Conservation (phyloP, 2,329 filamentous ascomycete species). For the Cercospora beticola region DNA sequence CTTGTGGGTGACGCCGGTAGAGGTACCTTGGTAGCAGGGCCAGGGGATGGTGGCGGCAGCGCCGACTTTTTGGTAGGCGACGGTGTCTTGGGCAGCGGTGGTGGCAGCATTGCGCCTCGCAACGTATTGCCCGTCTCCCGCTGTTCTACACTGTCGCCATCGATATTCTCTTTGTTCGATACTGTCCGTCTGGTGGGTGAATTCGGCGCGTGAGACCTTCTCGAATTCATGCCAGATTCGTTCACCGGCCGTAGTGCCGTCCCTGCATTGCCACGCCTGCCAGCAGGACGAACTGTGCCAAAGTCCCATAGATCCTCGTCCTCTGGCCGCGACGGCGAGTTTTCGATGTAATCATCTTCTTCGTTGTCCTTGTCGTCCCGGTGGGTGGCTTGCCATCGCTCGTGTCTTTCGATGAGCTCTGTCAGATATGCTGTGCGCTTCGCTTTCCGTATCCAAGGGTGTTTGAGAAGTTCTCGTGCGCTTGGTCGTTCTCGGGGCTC, state of each 20-base stretch:
- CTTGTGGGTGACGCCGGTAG: constrained; percentile 50
- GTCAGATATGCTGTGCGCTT: constrained; percentile 97
- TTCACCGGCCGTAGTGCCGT: constrained; percentile 71
- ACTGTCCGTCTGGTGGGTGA: constrained; percentile 38
- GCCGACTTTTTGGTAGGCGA: constrained; percentile 45
- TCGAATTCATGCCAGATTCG: constrained; percentile 75
- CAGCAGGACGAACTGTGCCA: constrained; percentile 84
- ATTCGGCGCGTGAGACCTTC: constrained; percentile 49
- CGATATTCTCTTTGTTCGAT: constrained; percentile 39
- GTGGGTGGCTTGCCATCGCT: constrained; percentile 80
- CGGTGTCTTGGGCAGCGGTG: constrained; percentile 40
- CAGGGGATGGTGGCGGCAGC: constrained; percentile 39
- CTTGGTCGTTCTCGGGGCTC: constrained; percentile 87
- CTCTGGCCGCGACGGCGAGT: constrained; percentile 48
- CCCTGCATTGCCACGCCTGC: constrained; percentile 54
- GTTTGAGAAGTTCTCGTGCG: constrained; percentile 81
- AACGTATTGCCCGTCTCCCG: constrained; percentile 16
- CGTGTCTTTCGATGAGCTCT: constrained; percentile 88
- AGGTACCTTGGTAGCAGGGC: constrained; percentile 45
- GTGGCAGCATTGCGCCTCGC: constrained; percentile 36
- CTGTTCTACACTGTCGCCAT: constrained; percentile 39
- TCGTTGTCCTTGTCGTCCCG: constrained; percentile 68
- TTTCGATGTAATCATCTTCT: constrained; percentile 55
- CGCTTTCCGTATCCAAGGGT: constrained; percentile 84
- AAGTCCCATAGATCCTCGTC: constrained; percentile 98